Evolutionary conservation across 345 rosid species (phyloP).

Genomic region (Eucalyptus urophylla): DNA sequence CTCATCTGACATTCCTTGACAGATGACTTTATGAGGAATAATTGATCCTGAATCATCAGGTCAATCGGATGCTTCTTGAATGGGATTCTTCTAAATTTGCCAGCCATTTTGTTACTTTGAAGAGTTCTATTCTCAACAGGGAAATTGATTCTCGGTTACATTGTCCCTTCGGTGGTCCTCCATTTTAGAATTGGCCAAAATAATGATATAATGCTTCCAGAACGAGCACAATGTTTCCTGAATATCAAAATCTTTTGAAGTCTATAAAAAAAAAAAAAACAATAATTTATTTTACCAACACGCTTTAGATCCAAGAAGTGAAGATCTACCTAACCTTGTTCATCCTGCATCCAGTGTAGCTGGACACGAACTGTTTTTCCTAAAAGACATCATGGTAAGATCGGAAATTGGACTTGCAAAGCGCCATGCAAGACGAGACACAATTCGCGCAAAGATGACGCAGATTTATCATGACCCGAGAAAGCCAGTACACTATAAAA

Average conservation of each 20-base stretch:
- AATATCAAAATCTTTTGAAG: background rate
- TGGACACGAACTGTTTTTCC: background rate
- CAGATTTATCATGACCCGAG: background rate
- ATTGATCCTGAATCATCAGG: background rate
- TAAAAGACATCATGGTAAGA: background rate
- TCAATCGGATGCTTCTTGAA: background rate
- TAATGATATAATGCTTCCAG: background rate
- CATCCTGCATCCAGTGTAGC: background rate
- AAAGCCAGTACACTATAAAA: background rate
- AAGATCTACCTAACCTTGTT: background rate
- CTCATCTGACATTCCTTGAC: background rate
- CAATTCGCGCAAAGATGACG: background rate
- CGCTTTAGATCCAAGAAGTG: background rate
- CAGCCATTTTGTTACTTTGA: background rate
- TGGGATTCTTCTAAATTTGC: background rate
- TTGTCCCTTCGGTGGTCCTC: background rate
- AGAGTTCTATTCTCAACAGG: background rate
- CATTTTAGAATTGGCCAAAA: background rate
- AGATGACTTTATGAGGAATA: background rate
- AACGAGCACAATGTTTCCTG: background rate
- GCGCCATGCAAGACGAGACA: background rate
- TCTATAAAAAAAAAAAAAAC: background rate
- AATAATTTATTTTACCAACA: background rate
- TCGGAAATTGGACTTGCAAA: background rate
- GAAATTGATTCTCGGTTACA: background rate